Base-by-base conservation (phyloP, 495 filamentous ascomycete genomes). In the Aspergillus heteromorphus region DNA sequence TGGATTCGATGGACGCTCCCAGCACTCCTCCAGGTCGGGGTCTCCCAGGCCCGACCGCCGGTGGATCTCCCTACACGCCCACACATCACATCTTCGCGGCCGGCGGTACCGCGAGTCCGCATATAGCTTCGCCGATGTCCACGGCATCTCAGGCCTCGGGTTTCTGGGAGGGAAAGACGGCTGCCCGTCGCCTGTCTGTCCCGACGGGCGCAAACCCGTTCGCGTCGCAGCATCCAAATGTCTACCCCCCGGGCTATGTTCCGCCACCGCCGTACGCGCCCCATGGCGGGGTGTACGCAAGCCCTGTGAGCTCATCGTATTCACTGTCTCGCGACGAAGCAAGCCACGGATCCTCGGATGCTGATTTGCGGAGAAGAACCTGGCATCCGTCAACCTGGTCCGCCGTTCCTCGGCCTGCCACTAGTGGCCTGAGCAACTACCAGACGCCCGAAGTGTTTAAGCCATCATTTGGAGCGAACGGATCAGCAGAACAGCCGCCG, bases 371-470 rank as follows among this genome's bases (percentile, higher is more conserved):
- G 55, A 73, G 91, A 53, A 78, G 90, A 45, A 96, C 91, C 7
- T 96, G 91, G 91, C 91, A 96, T 72, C 89, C 89, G 4, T 87
- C 88, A 21, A 87, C 84, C 0, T 85, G 85, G 63, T 73, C 75
- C 9, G 69, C 66, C 25, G 73, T 82, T 76, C 79, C 68, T 66
- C 83, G 73, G 53, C 85, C 70, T 66, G 84, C 62, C 55, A 90
- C 77, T 57, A 89, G 75, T 69, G 79, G 75, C 20, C 61, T 82
- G 54, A 78, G 68, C 54, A 81, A 75, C 59, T 79, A 82, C 60
- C 83, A 83, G 66, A 86, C 80, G 0, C 77, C 82, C 4, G 81
- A 85, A 42, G 77, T 78, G 18, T 83, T 70, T 36, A 79, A 68
- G 49, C 73, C 81, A 4, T 70, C 77, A 14, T 76, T 74, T 64